Conservation (phyloP, 75 land plant species). For the Selaginella moellendorffii region DNA sequence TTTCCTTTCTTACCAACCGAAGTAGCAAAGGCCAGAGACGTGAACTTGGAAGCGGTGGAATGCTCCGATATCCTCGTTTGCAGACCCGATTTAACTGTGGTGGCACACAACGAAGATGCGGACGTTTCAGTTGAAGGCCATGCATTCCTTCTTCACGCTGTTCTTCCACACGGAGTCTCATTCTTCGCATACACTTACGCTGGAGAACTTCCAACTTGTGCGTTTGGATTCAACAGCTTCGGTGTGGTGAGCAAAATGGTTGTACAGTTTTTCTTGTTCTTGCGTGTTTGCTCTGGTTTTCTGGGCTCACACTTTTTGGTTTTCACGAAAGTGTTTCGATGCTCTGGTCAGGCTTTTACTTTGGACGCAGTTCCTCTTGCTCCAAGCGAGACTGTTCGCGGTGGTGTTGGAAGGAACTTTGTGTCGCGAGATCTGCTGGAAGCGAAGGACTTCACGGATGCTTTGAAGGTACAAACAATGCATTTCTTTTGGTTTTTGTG, state of each 20-base stretch:
- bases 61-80: slow-evolving; percentile 73
- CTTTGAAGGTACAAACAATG: slow-evolving; percentile 33
- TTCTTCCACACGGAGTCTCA: slow-evolving; percentile 36
- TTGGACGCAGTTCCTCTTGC: slow-evolving; percentile 77
- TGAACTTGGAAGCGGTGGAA: slow-evolving; percentile 33
- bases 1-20: slow-evolving; percentile 47
- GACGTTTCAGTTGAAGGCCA: slow-evolving; percentile 57
- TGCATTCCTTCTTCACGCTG: slow-evolving; percentile 49
- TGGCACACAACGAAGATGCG: slow-evolving; percentile 94
- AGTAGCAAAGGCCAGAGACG: neutral
- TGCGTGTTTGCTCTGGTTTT: no score
- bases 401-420: slow-evolving; percentile 71
- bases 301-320: no score
- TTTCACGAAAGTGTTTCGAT: neutral
- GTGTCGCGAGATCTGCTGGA: slow-evolving; percentile 77
- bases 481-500: neutral
- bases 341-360: slow-evolving; percentile 92
- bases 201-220: slow-evolving; percentile 96
- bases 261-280: no score
- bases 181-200: slow-evolving; percentile 90
- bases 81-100: slow-evolving; percentile 40
- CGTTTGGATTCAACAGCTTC: slow-evolving; percentile 77
- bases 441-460: slow-evolving; percentile 50
- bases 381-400: slow-evolving; percentile 48
- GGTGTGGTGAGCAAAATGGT: slow-evolving; percentile 43